Base-by-base conservation (phyloP, 805 yeast species). In the Wickerhamiella vanderwaltii region DNA sequence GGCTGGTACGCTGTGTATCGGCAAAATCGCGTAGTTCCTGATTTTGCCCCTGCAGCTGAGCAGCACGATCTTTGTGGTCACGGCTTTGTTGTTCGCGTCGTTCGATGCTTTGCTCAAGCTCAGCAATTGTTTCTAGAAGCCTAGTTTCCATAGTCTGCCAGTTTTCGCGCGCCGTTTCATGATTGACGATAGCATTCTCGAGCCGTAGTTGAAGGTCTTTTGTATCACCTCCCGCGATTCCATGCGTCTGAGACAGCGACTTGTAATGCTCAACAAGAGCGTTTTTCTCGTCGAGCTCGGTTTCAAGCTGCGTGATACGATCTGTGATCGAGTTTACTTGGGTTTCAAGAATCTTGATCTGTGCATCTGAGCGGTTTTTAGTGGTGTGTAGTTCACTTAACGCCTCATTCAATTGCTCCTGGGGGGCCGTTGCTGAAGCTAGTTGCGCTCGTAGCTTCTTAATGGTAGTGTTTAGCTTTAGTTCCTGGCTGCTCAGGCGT, bases 121-220 rank as follows among this genome's bases (percentile, higher is more conserved):
- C 52, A 4, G 70, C 56, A 15, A 77, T 65, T 44, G 70, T 71
- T 6, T 61, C 57, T 46, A 68, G 63, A 45, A 85, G 65, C 3
- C 75, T 66, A 29, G 79, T 70, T 58, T 91, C 96, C 32, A 85
- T 76, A 15, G 75, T 64, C 43, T 79, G 77, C 94, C 95, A 84
- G 56, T 79, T 83, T 48, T 78, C 84, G 43, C 79, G 79, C 0
- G 88, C 80, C 12, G 77, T 69, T 6, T 81, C 71, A 49, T 82
- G 79, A 56, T 86, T 91, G 2, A 72, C 63, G 52, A 80, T 86
- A 16, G 83, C 54, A 12, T 69, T 61, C 33, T 70, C 73, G 48
- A 77, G 75, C 30, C 72, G 69, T 11, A 57, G 53, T 26, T 57
- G 47, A 23, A 58, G 44, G 25, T 65, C 56, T 41, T 62, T 66